Conservation (phyloP, 73 alveolate species). For the Uronychia binucleata region DNA sequence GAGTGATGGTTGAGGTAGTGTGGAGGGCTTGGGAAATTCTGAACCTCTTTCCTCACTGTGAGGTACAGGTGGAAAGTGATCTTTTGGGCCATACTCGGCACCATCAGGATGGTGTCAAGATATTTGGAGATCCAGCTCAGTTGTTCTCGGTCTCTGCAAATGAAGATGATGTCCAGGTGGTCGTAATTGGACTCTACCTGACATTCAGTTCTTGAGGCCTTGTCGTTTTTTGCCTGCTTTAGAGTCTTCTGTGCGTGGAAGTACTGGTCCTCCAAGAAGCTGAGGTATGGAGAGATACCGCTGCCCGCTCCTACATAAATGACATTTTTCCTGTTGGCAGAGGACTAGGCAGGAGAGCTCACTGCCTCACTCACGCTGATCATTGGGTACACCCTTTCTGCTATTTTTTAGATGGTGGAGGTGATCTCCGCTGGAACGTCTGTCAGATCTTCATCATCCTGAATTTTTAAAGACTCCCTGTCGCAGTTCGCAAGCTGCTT, state of each 20-base stretch:
- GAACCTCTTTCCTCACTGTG: slow-evolving; percentile 3
- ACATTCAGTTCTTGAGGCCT: slow-evolving; percentile 1
- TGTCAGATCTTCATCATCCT: background rate
- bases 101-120: background rate
- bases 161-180: slow-evolving; percentile 10
- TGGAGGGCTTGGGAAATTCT: too few relatives aligned
- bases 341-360: slow-evolving; percentile 8
- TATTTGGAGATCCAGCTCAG: slow-evolving; percentile 13
- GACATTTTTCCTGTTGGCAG: background rate
- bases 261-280: slow-evolving; percentile 15
- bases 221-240: background rate
- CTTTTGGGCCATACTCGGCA: background rate
- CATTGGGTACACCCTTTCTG: slow-evolving; percentile 23
- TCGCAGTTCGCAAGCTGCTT: background rate
- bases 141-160: slow-evolving; percentile 21
- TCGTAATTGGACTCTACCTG: background rate
- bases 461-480: background rate
- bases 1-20: too few relatives aligned
- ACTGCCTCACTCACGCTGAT: background rate
- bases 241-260: background rate
- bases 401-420: too few relatives aligned
- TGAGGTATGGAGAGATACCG: slow-evolving; percentile 29
- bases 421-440: too few relatives aligned
- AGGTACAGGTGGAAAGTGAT: slow-evolving; percentile 11
- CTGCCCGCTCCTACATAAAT: slow-evolving; percentile 30